Evolutionary conservation across 805 yeast species (phyloP), one percentile per base, ranked within the genome.

Genomic region (Lachancea quebecensis): DNA sequence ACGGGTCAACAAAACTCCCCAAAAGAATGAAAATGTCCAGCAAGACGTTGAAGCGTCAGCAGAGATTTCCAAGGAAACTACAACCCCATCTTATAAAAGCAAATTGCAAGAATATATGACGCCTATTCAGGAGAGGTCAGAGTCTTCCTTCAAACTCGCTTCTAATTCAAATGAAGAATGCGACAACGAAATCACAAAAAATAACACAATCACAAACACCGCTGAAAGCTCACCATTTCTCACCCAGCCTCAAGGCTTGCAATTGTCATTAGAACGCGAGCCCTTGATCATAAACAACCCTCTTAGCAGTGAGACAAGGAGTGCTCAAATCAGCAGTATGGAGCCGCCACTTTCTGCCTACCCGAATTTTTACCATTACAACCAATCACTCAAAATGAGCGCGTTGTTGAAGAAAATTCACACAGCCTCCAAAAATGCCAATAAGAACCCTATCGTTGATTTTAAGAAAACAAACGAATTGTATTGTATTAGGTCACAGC

Each of bases 241-340:
- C 10, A 58, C 66, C 2, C 66, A 61, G 43, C 65, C 64, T 10
- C 52, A 47, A 28, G 31, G 29, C 11, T 4, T 27, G 28, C 32
- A 25, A 14, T 33, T 16, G 9, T 25, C 40, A 12, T 25, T 10
- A 11, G 39, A 15, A 4, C 21, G 12, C n/a, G 38, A 12, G 11
- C 30, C 15, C n/a, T 31, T 29, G 14, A 50, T 46, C 31, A 50
- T 60, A 31, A 60, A 57, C n/a, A 59, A 72, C 39, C 82, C 90
- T 2, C 65, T 74, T 36, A 78, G 74, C 56, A 58, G 59, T 3
- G 52, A 51, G 1, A 50, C 78, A 18, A 68, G 76, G 48, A 55
- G 50, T 6, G 51, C 59, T 5, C 60, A 79, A 8, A 48, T 81
- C 14, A 50, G 61, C 10, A 62, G 60, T 2, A 49, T 78, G 12